A percentile compares a stretch with the other conserved stretches of the same genome.
These are phyloP conservation scores for Arthonia radiata DNA, from an alignment of 495 filamentous ascomycete species.

Conservation along the genomic window DNA sequence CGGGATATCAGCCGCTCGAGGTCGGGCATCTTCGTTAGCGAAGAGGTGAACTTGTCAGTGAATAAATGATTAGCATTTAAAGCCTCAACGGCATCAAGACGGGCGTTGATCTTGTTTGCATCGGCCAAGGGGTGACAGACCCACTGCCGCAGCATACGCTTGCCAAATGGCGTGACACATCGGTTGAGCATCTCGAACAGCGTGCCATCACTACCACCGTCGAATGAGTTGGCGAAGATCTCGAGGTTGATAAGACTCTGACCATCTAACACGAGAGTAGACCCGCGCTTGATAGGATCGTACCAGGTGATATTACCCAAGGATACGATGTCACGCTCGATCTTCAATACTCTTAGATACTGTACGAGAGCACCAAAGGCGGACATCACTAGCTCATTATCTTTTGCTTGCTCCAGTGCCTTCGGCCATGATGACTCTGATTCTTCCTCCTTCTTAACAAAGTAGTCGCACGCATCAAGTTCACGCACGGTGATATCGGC, in stretches of 20 bases:
- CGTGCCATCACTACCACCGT: conserved; percentile 64
- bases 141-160: conserved; percentile 92
- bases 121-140: conserved; percentile 88
- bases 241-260: conserved; percentile 96
- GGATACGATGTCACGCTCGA: conserved; percentile 68
- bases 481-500: conserved; percentile 60
- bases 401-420: conserved; percentile 41
- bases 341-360: conserved; percentile 69
- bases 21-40: conserved; percentile 77
- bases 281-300: conserved; percentile 79
- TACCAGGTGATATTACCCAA: conserved; percentile 84
- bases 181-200: conserved; percentile 76
- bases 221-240: conserved; percentile 77
- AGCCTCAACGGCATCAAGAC: conserved; percentile 88
- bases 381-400: conserved; percentile 73
- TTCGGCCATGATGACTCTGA: conserved; percentile 53
- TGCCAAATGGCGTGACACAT: conserved; percentile 92
- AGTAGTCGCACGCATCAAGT: conserved; percentile 62
- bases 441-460: conserved; percentile 15
- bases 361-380: conserved; percentile 74
- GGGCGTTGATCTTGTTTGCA: conserved; percentile 63
- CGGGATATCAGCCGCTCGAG: conserved; percentile 85
- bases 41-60: conserved; percentile 60
- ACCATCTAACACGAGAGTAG: conserved; percentile 80
- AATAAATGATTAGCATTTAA: conserved; percentile 58